Evolutionary conservation across 2,329 filamentous ascomycete genomes (phyloP), one percentile per base, ranked within the genome.

Genomic region (Sclerotiophoma versabilis): DNA sequence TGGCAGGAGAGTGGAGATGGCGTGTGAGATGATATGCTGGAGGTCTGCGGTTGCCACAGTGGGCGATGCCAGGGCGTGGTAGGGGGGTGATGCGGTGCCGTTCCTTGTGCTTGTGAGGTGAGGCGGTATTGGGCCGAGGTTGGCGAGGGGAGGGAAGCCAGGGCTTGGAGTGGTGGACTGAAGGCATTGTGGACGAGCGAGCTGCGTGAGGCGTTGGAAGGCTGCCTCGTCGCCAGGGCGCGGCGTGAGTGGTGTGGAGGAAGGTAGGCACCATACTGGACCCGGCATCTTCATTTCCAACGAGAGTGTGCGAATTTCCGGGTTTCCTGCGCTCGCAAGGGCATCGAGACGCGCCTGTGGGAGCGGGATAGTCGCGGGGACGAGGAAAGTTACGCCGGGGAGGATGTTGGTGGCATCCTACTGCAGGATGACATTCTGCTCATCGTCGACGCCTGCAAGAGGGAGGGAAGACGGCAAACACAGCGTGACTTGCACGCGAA

Each of bases 361-460:
- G 2, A 53, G 36, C 5, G 37, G 29, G n/a, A 53, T 54, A 10
- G 41, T 48, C 1, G 43, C 48, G n/a, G 53, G 29, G 4, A 46
- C 23, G 12, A 63, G 45, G 12, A 37, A 52, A 9, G 36, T 51
- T 29, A 42, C 41, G 37, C 49, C 58, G 38, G 51, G 58, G 14
- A 55, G 49, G 4, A 66, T 22, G 38, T 62, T 53, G 38, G 59
- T 46, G 42, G 62, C 62, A 54, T 62, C 46, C 37, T 63, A 65
- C n/a, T 56, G 48, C 12, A 66, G 43, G 19, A 57, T 52, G 26
- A 66, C 63, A 7, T 45, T 38, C 34, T 63, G 60, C 41, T 34
- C 36, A 4, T 58, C 47, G 7, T 55, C 38, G 27, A 39, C 50
- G 30, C 51, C 58, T 27, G 51, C n/a, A 20, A 63, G 20, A 15